These are phyloP conservation scores for Eucalyptus rudis DNA, from an alignment of 345 rosid species.

Conservation along the genomic window DNA sequence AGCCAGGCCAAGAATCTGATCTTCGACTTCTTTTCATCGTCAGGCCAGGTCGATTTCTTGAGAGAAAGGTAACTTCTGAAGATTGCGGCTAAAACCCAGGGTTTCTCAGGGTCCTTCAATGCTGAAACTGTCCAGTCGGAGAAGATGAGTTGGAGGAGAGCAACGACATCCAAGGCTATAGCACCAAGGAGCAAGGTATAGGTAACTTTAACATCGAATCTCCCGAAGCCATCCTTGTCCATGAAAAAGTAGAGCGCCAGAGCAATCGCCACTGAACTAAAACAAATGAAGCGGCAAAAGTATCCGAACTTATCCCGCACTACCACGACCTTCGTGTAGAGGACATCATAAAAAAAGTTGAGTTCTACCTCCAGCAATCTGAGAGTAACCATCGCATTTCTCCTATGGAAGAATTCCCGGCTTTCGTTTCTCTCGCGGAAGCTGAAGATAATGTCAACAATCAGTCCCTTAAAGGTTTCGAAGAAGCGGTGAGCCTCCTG, in stretches of 20 bases:
- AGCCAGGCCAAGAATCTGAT: not conserved
- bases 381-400: not conserved
- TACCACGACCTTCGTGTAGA: not conserved
- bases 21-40: not conserved
- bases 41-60: not conserved
- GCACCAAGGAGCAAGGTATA: not conserved
- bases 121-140: not conserved
- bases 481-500: not conserved
- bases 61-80: not conserved
- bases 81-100: not conserved
- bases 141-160: not conserved
- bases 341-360: not conserved
- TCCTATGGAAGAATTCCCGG: not conserved
- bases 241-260: not conserved
- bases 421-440: not conserved
- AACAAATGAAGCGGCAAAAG: not conserved
- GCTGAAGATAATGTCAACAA: not conserved
- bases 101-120: not conserved
- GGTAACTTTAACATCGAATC: not conserved
- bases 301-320: not conserved
- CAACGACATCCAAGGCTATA: not conserved
- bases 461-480: not conserved
- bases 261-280: not conserved
- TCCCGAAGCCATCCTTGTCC: not conserved
- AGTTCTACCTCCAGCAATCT: not conserved